Evolutionary conservation across 441 rosid genomes (phyloP), one percentile per base, ranked within the genome.

Genomic region (Bruguiera hainesii): DNA sequence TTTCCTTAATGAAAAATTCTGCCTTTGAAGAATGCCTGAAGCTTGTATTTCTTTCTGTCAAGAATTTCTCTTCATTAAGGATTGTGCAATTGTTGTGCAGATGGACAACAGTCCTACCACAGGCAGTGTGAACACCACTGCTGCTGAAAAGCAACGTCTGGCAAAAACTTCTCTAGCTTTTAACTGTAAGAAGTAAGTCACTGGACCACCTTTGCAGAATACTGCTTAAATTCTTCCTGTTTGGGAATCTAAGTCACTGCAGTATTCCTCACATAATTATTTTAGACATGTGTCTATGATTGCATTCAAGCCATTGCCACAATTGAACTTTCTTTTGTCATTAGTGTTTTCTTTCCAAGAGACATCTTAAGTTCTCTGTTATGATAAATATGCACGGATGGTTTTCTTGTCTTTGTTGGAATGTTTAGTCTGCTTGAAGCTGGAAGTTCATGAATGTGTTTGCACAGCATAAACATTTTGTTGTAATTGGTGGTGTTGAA

Each of bases 81-180:
- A 61, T 66, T 66, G 42, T 33, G 15, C 33, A 56, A 61, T 31
- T 71, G 30, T 69, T 56, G 19, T 73, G 78, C 85, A 96, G 98
- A 87, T 90, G 96, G 99, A 96, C 78, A 88, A 55, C 77, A 96
- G 96, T 77, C 99, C 99, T 52, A 95, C 99, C 42, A 92, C 98
- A 0, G 99, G 99, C 74, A 92, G 98, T 61, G 96, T 95, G 73
- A 90, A 77, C 76, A 92, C 93, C 5, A 89, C 90, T 52, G 78
- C 66, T 66, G 85, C 79, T 60, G 98, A 90, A 85, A 95, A 95
- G 81, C 95, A 80, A 67, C 88, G 89, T 42, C 80, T 92, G 71
- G 98, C 99, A 26, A 92, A 90, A 78, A 75, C 85, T 26, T 95
- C 99, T 79, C 91, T 95, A 37, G 95, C 97, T 61, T 90, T 88